These are phyloP conservation scores for Fusarium brevicatenulatum DNA, from an alignment of 2,329 filamentous ascomycete genomes.

Conservation along the genomic window DNA sequence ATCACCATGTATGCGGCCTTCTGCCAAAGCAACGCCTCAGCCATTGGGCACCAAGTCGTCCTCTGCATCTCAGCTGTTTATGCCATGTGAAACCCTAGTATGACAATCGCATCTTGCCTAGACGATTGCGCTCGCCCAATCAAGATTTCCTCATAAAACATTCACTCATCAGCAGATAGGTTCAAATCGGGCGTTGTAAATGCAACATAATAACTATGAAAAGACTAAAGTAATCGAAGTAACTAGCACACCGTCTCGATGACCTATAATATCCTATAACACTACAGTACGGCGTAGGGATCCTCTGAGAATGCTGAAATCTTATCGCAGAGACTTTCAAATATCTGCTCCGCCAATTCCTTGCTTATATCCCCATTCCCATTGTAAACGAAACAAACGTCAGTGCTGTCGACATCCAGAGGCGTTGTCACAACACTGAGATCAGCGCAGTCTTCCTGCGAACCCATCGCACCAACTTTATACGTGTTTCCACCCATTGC, in stretches of 20 bases:
- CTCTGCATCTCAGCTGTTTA: too few species aligned
- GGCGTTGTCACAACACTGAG: conserved; percentile 41
- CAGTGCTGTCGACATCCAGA: conserved; percentile 4
- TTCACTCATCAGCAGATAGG: background rate
- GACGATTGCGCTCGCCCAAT: too few species aligned
- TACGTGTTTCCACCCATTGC: conserved; percentile 31
- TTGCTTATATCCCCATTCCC: background rate
- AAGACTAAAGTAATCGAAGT: accelerated
- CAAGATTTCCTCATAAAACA: too few species aligned
- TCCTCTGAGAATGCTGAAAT: conserved; percentile 22
- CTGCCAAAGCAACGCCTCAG: too few species aligned
- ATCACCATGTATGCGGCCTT: too few species aligned
- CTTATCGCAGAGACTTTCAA: conserved; percentile 17
- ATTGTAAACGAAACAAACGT: conserved; percentile 36
- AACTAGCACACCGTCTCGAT: accelerated
- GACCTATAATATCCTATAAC: accelerated
- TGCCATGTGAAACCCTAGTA: too few species aligned
- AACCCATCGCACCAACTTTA: conserved; percentile 28
- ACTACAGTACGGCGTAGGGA: background rate
- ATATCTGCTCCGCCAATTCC: conserved; percentile 9
- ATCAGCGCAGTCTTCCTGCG: conserved; percentile 36
- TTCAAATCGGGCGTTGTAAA: accelerated
- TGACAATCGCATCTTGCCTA: too few species aligned
- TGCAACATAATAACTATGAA: accelerated
- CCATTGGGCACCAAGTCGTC: too few species aligned